Conservation (phyloP, 306 rosid genomes). For the Malus asiatica region DNA sequence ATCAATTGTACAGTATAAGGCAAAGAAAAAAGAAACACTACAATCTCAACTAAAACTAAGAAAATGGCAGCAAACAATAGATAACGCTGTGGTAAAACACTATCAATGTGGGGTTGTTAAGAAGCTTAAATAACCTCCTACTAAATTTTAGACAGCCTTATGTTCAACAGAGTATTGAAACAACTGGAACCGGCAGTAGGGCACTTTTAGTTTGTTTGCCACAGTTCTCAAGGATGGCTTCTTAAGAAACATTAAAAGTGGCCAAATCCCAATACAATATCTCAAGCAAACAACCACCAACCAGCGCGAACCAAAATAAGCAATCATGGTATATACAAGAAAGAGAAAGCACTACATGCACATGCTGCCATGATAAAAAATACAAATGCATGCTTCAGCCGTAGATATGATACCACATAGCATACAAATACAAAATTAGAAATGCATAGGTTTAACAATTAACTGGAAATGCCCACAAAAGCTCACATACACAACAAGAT, state of each 20-base stretch:
- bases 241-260: background rate
- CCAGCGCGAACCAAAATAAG: background rate
- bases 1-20: background rate
- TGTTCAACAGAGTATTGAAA: background rate
- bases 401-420: background rate
- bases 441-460: background rate
- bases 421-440: background rate
- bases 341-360: background rate
- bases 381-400: background rate
- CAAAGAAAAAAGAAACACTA: background rate
- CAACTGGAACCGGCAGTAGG: background rate
- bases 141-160: background rate
- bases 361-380: background rate
- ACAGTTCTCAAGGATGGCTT: background rate
- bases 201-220: background rate
- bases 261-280: background rate
- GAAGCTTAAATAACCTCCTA: background rate
- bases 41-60: background rate
- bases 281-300: background rate
- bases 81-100: background rate
- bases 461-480: background rate
- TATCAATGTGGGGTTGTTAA: background rate
- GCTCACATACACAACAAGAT: constrained; percentile 6
- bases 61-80: background rate
- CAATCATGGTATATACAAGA: background rate